Conservation (phyloP, 495 filamentous ascomycete species). For the Penicillium canescens region DNA sequence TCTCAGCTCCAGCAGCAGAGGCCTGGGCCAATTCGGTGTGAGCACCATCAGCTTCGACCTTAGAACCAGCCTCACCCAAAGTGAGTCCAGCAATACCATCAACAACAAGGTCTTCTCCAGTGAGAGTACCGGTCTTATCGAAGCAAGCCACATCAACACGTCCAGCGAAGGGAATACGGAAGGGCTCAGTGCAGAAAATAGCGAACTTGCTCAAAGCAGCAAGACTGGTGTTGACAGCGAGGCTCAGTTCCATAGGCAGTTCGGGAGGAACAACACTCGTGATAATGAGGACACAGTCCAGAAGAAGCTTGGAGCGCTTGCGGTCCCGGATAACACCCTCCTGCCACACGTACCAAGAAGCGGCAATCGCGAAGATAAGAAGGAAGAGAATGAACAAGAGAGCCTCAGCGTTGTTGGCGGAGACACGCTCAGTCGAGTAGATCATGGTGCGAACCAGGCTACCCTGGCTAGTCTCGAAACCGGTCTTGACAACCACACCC, state of each 20-base stretch:
- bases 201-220: constrained; percentile 91
- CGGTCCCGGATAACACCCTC: constrained; percentile 91
- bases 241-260: constrained; percentile 94
- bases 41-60: constrained; percentile 74
- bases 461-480: constrained; percentile 97
- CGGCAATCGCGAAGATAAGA: constrained; percentile 91
- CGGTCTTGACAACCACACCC: constrained; percentile 94
- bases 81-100: constrained; percentile 93
- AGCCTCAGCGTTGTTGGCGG: constrained; percentile 93
- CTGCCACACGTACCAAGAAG: constrained; percentile 99
- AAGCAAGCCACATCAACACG: constrained; percentile 97
- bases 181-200: constrained; percentile 98
- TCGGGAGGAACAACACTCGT: constrained; percentile 98
- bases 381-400: constrained; percentile 96
- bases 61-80: constrained; percentile 63
- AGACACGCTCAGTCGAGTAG: constrained; percentile 97
- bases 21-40: constrained; percentile 72
- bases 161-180: constrained; percentile 97
- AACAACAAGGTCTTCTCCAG: constrained; percentile 94
- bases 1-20: constrained; percentile 66
- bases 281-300: constrained; percentile 96
- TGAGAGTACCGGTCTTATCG: constrained; percentile 97
- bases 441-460: constrained; percentile 99
- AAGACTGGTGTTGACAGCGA: constrained; percentile 98
- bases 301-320: constrained; percentile 93